A percentile compares a stretch with the other conserved stretches of the same genome.
These are phyloP conservation scores for Trametes coccinea DNA, from an alignment of 768 basidiomycete species.

Conservation along the genomic window DNA sequence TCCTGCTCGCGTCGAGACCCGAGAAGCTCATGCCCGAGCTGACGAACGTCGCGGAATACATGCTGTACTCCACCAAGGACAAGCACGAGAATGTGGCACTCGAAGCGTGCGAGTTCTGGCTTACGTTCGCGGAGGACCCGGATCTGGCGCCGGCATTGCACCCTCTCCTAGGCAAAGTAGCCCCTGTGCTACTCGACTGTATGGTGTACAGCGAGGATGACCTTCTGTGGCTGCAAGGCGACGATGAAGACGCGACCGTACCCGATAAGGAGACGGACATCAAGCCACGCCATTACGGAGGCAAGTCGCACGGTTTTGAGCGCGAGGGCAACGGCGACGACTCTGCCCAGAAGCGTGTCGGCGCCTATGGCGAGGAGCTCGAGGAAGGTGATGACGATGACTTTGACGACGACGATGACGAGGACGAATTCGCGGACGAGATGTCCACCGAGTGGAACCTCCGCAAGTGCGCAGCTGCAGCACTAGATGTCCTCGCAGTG, in stretches of 20 bases:
- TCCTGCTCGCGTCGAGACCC: slow-evolving; percentile 89
- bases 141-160: slow-evolving; percentile 82
- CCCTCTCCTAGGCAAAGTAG: slow-evolving; percentile 87
- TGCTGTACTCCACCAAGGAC: slow-evolving; percentile 98
- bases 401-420: slow-evolving; percentile 82
- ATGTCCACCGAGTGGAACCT: slow-evolving; percentile 99
- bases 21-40: slow-evolving; percentile 98
- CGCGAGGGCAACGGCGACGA: slow-evolving; percentile 56
- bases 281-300: slow-evolving; percentile 91
- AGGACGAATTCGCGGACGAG: slow-evolving; percentile 94
- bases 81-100: slow-evolving; percentile 95
- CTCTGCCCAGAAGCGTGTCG: slow-evolving; percentile 34
- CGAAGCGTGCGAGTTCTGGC: slow-evolving; percentile 99
- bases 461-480: slow-evolving; percentile 96
- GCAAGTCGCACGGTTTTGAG: slow-evolving; percentile 82
- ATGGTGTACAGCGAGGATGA: slow-evolving; percentile 98
- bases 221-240: slow-evolving; percentile 90
- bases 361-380: slow-evolving; percentile 81
- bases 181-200: slow-evolving; percentile 92
- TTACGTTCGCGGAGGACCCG: slow-evolving; percentile 96
- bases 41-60: slow-evolving; percentile 93
- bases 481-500: slow-evolving; percentile 94
- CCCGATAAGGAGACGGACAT: slow-evolving; percentile 96
- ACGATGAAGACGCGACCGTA: slow-evolving; percentile 83
- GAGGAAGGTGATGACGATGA: slow-evolving; percentile 87